phyloP scores from a whole-genome alignment of 73 alveolate species.

The Stentor roeselii region DNA sequence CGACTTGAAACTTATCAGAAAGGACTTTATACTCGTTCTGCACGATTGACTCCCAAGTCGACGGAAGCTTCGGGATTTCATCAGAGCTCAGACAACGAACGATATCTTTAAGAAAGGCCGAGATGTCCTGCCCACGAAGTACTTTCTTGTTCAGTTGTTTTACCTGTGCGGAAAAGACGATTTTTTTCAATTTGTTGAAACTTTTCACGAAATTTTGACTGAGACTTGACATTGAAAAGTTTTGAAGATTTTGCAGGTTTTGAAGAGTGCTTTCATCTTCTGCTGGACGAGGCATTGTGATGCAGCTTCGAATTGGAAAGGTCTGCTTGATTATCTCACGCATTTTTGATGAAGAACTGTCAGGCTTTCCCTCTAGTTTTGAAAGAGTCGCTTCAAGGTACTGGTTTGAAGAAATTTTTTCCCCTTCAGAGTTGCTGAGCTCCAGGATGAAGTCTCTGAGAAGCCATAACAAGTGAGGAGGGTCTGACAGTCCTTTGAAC shows the following conservation, averaged over 20 bases:
- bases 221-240: neutral
- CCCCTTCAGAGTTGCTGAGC: conserved; percentile 81
- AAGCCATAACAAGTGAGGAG: conserved; percentile 85
- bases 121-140: neutral
- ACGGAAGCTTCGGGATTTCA: neutral
- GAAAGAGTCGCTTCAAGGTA: conserved; percentile 82
- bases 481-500: neutral
- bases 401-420: conserved; percentile 72
- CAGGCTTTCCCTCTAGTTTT: neutral
- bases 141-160: neutral
- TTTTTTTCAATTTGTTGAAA: neutral
- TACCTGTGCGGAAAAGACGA: neutral
- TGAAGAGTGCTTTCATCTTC: conserved; percentile 61
- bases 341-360: neutral
- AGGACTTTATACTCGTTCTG: neutral
- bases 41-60: neutral
- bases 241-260: conserved; percentile 29
- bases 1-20: neutral
- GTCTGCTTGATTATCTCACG: conserved; percentile 60
- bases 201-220: neutral
- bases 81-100: neutral
- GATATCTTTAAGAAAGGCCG: neutral
- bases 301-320: conserved; percentile 71
- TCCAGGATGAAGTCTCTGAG: conserved; percentile 92
- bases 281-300: conserved; percentile 62